These are phyloP conservation scores for Trichoderma erinaceum DNA, from an alignment of 495 filamentous ascomycete species.

Conservation along the genomic window DNA sequence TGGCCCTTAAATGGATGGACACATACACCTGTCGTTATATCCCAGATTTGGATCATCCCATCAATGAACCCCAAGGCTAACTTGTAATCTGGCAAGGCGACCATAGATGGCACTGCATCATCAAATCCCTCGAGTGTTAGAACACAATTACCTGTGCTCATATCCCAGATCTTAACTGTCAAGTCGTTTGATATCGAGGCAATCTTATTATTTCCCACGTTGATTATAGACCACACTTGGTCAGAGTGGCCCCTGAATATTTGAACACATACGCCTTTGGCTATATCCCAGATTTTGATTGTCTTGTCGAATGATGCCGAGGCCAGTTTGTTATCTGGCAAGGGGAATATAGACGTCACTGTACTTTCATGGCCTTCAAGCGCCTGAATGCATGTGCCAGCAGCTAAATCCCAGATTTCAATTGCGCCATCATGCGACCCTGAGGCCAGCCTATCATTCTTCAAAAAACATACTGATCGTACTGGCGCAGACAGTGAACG, in stretches of 20 bases:
- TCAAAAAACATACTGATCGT: too few species aligned
- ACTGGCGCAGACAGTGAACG: too few species aligned
- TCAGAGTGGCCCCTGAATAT: constrained; percentile 20
- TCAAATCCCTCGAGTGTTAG: too few species aligned
- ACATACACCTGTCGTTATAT: constrained; percentile 22
- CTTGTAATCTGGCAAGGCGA: not conserved
- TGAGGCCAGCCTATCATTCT: not conserved
- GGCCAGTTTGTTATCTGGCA: too few species aligned
- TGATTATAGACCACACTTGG: not conserved
- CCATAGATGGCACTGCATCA: too few species aligned
- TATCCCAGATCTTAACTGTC: constrained; percentile 26
- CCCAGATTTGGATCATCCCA: constrained; percentile 22
- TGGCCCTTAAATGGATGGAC: constrained; percentile 22
- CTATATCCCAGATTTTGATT: too few species aligned
- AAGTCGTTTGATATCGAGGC: constrained; percentile 10
- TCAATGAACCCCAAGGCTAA: constrained; percentile 8
- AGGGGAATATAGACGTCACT: too few species aligned
- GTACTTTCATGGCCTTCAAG: constrained; percentile 10
- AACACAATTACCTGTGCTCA: constrained; percentile 19
- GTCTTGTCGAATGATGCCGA: too few species aligned
- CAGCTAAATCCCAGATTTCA: constrained; percentile 26
- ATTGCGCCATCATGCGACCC: not conserved
- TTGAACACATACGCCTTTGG: constrained; percentile 25
- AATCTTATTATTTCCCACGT: not conserved
- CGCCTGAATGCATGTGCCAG: constrained; percentile 26